Evolutionary conservation across 2,329 filamentous ascomycete genomes (phyloP).

Genomic region (Cryphonectria nitschkei): DNA sequence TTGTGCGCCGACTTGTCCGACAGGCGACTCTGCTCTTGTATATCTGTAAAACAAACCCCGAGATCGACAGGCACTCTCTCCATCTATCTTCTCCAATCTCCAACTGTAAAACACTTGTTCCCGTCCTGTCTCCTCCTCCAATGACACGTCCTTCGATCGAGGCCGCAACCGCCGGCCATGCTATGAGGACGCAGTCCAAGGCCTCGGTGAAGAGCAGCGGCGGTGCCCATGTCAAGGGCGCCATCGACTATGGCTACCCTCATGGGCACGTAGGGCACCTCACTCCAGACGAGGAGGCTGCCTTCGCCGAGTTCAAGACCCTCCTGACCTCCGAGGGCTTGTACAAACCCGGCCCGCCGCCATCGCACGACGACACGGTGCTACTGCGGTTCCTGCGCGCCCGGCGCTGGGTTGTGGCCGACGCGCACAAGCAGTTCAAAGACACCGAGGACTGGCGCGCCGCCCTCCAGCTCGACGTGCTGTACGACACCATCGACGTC

Average conservation of each 20-base stretch:
- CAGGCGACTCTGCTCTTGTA: background rate
- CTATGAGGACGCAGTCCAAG: slow-evolving; percentile 21
- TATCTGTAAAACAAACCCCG: background rate
- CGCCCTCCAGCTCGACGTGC: slow-evolving; percentile 74
- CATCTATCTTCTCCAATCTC: background rate
- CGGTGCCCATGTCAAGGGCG: slow-evolving; percentile 29
- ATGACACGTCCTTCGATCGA: slow-evolving; percentile 16
- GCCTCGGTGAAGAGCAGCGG: slow-evolving; percentile 16
- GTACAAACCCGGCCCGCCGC: slow-evolving; percentile 59
- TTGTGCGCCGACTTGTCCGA: background rate
- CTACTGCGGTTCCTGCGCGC: slow-evolving; percentile 85
- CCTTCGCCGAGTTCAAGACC: slow-evolving; percentile 73
- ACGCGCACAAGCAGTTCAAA: slow-evolving; percentile 82
- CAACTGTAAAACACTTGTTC: background rate
- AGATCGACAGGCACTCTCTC: background rate
- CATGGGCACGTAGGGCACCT: slow-evolving; percentile 82
- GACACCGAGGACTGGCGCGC: slow-evolving; percentile 87
- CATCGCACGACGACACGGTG: slow-evolving; percentile 74
- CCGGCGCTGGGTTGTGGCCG: slow-evolving; percentile 75
- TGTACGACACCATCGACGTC: slow-evolving; percentile 87
- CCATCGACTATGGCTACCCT: slow-evolving; percentile 59
- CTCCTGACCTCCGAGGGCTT: slow-evolving; percentile 67
- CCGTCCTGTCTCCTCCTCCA: background rate
- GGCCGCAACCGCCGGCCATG: slow-evolving; percentile 15
- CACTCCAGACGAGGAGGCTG: slow-evolving; percentile 66